phyloP scores from a whole-genome alignment of 805 yeast genomes.

The Suhomyces emberorum region DNA sequence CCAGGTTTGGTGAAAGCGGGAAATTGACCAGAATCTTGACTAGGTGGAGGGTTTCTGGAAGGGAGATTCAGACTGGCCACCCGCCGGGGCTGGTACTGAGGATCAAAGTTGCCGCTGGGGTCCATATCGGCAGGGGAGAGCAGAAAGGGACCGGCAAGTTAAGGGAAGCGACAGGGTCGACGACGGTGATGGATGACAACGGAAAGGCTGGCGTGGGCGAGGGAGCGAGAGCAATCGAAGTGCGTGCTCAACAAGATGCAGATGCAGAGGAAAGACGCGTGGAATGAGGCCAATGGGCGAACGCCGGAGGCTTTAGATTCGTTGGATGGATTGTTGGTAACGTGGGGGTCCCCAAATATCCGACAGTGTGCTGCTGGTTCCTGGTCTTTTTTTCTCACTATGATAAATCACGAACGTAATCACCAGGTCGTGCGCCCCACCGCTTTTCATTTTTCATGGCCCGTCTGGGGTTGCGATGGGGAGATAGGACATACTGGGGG shows the following conservation, averaged over 20 bases:
- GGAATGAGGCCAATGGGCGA: background rate
- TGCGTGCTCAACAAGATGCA: too few species aligned
- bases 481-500: too few species aligned
- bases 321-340: conserved; percentile 2
- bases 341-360: background rate
- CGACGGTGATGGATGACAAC: too few species aligned
- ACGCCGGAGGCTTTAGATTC: background rate
- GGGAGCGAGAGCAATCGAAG: too few species aligned
- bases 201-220: background rate
- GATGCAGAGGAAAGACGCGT: background rate
- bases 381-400: conserved; percentile 1
- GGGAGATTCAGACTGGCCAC: conserved; percentile 4
- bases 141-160: too few species aligned
- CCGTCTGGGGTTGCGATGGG: too few species aligned
- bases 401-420: conserved; percentile 1
- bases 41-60: conserved; percentile 1
- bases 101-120: conserved; percentile 2
- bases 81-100: conserved; percentile 6
- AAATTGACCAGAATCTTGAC: conserved; percentile 1
- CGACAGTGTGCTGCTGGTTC: conserved; percentile 6
- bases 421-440: conserved; percentile 4
- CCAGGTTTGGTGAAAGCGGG: conserved; percentile 11
- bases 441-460: too few species aligned
- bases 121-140: conserved; percentile 3
- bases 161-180: too few species aligned